These are phyloP conservation scores for Paraphaeosphaeria minitans DNA, from an alignment of 2,329 filamentous ascomycete species.

Conservation along the genomic window DNA sequence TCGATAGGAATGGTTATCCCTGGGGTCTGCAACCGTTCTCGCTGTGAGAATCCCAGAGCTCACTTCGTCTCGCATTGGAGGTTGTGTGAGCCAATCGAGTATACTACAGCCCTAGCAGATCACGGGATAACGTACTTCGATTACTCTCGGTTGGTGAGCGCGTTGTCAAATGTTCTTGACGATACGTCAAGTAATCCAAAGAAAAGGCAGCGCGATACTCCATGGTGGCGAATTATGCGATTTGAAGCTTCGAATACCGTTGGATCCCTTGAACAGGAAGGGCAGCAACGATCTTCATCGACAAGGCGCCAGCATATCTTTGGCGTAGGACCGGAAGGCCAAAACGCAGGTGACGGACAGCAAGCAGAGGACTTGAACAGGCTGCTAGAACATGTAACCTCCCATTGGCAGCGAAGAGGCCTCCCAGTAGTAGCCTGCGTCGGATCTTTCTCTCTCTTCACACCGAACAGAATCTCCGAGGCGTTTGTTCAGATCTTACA, in stretches of 20 bases:
- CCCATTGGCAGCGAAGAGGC: conserved; percentile 23
- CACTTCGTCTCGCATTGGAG: conserved; percentile 33
- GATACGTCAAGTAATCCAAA: conserved; percentile 18
- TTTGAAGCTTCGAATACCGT: neutral
- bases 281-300: neutral
- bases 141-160: conserved; percentile 21
- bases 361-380: conserved; percentile 22
- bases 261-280: neutral
- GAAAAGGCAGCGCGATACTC: neutral
- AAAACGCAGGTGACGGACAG: conserved; percentile 17
- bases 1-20: conserved; percentile 32
- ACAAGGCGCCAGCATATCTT: neutral
- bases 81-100: conserved; percentile 33
- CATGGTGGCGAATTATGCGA: neutral
- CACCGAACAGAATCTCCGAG: conserved; percentile 28
- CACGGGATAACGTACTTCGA: conserved; percentile 33
- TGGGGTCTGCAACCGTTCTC: conserved; percentile 26
- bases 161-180: conserved; percentile 24
- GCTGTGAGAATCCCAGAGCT: conserved; percentile 20
- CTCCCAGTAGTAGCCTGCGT: conserved; percentile 30
- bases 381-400: conserved; percentile 28
- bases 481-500: conserved; percentile 29
- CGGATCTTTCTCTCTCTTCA: conserved; percentile 31
- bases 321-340: conserved; percentile 16
- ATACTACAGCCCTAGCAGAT: conserved; percentile 31